Evolutionary conservation across 768 basidiomycete genomes (phyloP).

Genomic region (Lactarius deliciosus): DNA sequence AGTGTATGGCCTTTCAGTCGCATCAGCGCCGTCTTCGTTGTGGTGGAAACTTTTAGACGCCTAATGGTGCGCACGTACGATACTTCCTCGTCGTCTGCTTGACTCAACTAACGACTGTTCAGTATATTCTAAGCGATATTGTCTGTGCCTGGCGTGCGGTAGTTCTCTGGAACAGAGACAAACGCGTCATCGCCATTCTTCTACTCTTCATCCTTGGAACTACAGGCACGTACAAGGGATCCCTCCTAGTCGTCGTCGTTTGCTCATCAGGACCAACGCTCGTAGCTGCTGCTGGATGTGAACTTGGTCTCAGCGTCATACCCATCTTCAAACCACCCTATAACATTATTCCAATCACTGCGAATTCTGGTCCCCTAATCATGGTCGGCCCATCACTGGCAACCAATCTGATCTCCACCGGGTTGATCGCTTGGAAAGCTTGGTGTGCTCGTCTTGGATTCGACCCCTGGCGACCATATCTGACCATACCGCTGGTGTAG

Average conservation of each 20-base stretch:
- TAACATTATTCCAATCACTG: no score
- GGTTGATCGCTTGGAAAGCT: not conserved
- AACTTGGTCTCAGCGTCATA: not conserved
- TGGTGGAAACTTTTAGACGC: not conserved
- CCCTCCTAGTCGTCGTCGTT: no score
- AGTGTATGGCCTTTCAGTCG: not conserved
- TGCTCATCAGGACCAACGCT: no score
- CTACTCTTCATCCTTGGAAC: not conserved
- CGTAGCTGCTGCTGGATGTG: no score
- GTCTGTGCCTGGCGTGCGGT: slow-evolving; percentile 5
- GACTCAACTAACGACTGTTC: not conserved
- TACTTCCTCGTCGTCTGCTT: not conserved
- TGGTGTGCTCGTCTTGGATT: not conserved
- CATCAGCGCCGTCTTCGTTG: no score
- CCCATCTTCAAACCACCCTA: not conserved
- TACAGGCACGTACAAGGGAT: not conserved
- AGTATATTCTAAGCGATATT: slow-evolving; percentile 4
- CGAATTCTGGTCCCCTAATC: not conserved
- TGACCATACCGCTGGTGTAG: not conserved
- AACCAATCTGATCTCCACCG: slow-evolving; percentile 6
- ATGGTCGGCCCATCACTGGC: not conserved
- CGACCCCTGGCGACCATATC: not conserved
- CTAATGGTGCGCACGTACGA: not conserved
- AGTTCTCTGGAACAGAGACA: slow-evolving; percentile 4
- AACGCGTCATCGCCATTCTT: not conserved